phyloP scores from a whole-genome alignment of 352 stramenopile species.

The Pythium oligandrum region DNA sequence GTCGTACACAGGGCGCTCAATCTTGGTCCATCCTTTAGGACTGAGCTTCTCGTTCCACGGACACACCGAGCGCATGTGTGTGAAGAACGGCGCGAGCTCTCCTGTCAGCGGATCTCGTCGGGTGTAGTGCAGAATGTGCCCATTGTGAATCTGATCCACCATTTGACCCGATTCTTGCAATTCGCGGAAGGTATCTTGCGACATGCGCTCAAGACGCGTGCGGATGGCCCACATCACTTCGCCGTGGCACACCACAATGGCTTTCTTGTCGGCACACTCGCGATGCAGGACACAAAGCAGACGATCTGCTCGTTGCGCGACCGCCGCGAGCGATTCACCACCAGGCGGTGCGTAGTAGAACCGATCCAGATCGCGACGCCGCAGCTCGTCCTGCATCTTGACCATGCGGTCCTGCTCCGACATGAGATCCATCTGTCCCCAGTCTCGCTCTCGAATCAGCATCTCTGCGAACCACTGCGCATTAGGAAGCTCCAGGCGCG shows the following conservation, averaged over 20 bases:
- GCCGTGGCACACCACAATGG: slow-evolving; percentile 83
- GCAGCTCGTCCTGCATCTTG: slow-evolving; percentile 88
- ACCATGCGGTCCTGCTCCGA: slow-evolving; percentile 81
- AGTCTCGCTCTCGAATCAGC: slow-evolving; percentile 86
- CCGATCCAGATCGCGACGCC: slow-evolving; percentile 71
- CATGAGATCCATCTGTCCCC: slow-evolving; percentile 89
- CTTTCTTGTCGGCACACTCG: slow-evolving; percentile 70
- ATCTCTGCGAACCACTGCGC: slow-evolving; percentile 86
- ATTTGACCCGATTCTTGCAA: slow-evolving; percentile 79
- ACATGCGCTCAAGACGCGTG: slow-evolving; percentile 84
- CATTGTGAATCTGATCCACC: slow-evolving; percentile 89
- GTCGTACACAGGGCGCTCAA: slow-evolving; percentile 84
- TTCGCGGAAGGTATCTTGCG: slow-evolving; percentile 83
- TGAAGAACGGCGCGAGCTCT: slow-evolving; percentile 81
- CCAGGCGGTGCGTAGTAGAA: slow-evolving; percentile 86
- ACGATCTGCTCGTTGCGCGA: slow-evolving; percentile 78
- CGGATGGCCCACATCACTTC: slow-evolving; percentile 90
- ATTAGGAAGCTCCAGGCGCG: slow-evolving; percentile 63
- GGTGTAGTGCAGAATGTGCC: slow-evolving; percentile 86
- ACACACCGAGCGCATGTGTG: slow-evolving; percentile 85
- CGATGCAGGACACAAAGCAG: slow-evolving; percentile 77
- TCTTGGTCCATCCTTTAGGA: slow-evolving; percentile 87
- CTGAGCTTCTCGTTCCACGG: slow-evolving; percentile 88
- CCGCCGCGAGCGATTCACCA: slow-evolving; percentile 76
- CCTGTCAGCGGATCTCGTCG: slow-evolving; percentile 65